Base-by-base conservation (phyloP, 192 early-diverging fungal genomes). In the Backusella tarrabulga region DNA sequence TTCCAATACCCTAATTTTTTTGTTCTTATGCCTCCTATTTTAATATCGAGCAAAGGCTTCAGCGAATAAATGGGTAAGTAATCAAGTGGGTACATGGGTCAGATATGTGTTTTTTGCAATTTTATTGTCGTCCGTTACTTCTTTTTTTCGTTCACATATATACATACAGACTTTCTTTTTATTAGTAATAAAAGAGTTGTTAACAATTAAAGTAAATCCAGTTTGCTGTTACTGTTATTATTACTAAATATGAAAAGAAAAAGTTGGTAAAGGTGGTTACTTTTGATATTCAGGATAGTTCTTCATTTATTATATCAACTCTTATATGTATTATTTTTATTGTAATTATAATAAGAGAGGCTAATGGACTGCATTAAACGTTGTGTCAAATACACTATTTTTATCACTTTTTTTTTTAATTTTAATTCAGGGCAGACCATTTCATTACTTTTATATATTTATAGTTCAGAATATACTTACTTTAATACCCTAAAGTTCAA, bases 341-440 rank as follows among this genome's bases (percentile, higher is more conserved):
- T 50, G 19, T 17, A 50, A 50, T 50, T n/a, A 21, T 50, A 50
- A 50, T 50, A 50, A 50, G 46, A 50, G 19, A 50, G 19, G 9
- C 56, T 63, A 63, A 26, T 63, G 29, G 6, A 14, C 56, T 63
- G 54, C 21, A 26, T 60, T 60, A 60, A 60, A 60, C 23, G 54
- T 60, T 60, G 54, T 60, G 8, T 60, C 54, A 26, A 26, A 60
- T 60, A 60, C 54, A 60, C 46, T 50, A 50, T 50, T 50, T 44
- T 50, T 50, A n/a, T 19, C 19, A n/a, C 19, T 19, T 50, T 50
- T 50, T n/a, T 50, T 50, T 46, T 46, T 21, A 60, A 26, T 60
- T 60, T 60, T 60, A 60, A 60, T 60, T 60, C 54, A 60, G 54
- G 54, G 54, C 54, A 60, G 29, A 12, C 54, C 54, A 60, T 26